A percentile compares a stretch with the other conserved stretches of the same genome.
These are phyloP conservation scores for Hemileccinum impolitum DNA, from an alignment of 768 basidiomycete genomes.

Conservation along the genomic window DNA sequence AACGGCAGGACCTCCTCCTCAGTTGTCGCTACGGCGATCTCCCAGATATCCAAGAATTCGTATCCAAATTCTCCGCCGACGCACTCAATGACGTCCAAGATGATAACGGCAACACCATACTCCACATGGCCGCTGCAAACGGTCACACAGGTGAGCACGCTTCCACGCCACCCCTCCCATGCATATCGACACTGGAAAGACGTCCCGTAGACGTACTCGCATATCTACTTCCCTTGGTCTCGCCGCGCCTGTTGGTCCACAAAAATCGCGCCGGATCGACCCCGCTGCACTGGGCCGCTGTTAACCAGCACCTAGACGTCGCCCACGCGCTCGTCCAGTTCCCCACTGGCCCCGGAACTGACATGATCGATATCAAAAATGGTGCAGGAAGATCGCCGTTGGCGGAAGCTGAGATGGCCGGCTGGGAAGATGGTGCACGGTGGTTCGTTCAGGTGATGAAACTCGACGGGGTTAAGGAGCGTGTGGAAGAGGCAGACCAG, in stretches of 20 bases:
- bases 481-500: conserved; percentile 22
- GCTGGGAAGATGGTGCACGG: conserved; percentile 80
- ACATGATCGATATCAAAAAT: conserved; percentile 77
- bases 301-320: conserved; percentile 72
- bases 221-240: conserved; percentile 62
- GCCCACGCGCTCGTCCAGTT: conserved; percentile 58
- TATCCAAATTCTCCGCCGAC: conserved; percentile 52
- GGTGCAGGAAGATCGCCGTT: conserved; percentile 70
- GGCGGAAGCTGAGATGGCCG: conserved; percentile 74
- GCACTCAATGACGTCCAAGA: conserved; percentile 55
- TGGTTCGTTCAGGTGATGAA: conserved; percentile 84
- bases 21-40: conserved; percentile 87
- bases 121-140: conserved; percentile 89
- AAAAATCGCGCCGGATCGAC: conserved; percentile 77
- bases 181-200: conserved; percentile 44
- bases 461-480: conserved; percentile 48
- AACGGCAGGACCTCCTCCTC: conserved; percentile 72
- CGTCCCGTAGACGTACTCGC: conserved; percentile 64
- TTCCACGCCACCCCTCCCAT: conserved; percentile 1
- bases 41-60: conserved; percentile 68
- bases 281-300: conserved; percentile 86
- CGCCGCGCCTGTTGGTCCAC: conserved; percentile 51
- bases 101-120: conserved; percentile 70
- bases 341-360: conserved; percentile 55
- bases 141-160: conserved; percentile 72